Base-by-base conservation (phyloP, 306 rosid species). In the Pterocarpus macrocarpus region DNA sequence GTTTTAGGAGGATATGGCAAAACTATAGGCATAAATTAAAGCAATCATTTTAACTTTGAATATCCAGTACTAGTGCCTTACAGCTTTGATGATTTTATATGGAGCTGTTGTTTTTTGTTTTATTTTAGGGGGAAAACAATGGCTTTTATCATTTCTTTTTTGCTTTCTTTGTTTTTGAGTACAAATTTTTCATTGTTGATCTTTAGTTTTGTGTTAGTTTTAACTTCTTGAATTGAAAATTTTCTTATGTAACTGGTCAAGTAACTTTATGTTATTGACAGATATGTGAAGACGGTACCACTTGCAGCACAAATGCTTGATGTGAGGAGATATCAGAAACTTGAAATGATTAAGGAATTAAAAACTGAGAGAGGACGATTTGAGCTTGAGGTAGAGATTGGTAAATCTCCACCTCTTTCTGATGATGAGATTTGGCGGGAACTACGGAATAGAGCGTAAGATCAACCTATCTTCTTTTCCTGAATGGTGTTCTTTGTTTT, bases 221-320 rank as follows among this genome's bases (percentile, higher is more conserved):
- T 15, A 78, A 16, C 53, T 71, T 65, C 28, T 52, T 86, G 71
- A 43, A 74, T 82, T 55, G 17, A 50, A 32, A 75, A 15, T 47
- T 57, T 34, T 49, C 39, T 50, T 28, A 43, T 49, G 14, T 62
- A 41, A 69, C 50, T 71, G 63, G 79, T 45, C n/a, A 9, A 58
- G 35, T 43, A 57, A 82, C 64, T 1, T 33, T 53, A 38, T 81
- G 45, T 67, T 78, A n/a, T 79, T 77, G 72, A 70, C 89, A 95
- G 99, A 88, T 95, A 95, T 87, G 99, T 95, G 81, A 87, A 93
- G 90, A 91, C 87, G 2, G 99, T 95, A 64, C 99, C 99, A 66
- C 94, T 95, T 77, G 99, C 99, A 30, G 99, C 98, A 28, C 88
- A 95, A 79, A 49, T 95, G 78, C 98, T 95, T 53, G 99, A 95